Percentiles rank a stretch among this genome's conserved stretches.
These are phyloP conservation scores for Acer negundo DNA, from an alignment of 345 rosid species.

Conservation along the genomic window DNA sequence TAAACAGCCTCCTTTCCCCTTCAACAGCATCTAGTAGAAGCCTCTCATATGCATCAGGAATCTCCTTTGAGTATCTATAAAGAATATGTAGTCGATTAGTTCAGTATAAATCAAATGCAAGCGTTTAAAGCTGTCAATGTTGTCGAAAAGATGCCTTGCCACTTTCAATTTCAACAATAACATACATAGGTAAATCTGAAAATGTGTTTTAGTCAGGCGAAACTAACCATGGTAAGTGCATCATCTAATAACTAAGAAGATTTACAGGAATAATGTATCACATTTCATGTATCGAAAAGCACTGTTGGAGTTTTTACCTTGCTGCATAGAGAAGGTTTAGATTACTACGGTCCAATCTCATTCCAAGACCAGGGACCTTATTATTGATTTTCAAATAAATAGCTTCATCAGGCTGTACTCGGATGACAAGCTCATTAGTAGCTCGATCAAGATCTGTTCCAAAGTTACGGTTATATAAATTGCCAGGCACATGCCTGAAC, in stretches of 20 bases:
- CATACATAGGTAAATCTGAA: not conserved
- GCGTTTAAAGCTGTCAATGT: too few relatives aligned
- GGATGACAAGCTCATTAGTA: constrained; percentile 93
- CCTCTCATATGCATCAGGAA: constrained; percentile 98
- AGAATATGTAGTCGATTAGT: not conserved
- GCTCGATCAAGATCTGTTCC: constrained; percentile 84
- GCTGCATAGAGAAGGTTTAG: constrained; percentile 91
- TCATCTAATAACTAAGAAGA: not conserved
- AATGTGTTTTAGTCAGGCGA: not conserved
- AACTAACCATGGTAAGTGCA: not conserved
- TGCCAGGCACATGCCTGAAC: constrained; percentile 98
- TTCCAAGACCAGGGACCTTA: constrained; percentile 97
- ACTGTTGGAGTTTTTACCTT: constrained; percentile 43
- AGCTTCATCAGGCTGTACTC: constrained; percentile 98
- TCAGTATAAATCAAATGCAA: not conserved
- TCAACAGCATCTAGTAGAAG: constrained; percentile 91
- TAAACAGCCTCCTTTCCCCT: constrained; percentile 96
- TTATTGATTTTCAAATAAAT: constrained; percentile 95
- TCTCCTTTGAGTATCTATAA: constrained; percentile 87
- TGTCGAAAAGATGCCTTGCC: not conserved
- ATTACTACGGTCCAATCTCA: constrained; percentile 91
- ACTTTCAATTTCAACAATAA: not conserved
- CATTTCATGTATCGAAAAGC: not conserved
- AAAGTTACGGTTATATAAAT: constrained; percentile 72
- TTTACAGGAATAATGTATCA: not conserved